Percentiles rank a stretch among this genome's conserved stretches.
Evolutionary conservation across 1,284 basidiomycete genomes (phyloP).

Genomic region (Agroathelia rolfsii): DNA sequence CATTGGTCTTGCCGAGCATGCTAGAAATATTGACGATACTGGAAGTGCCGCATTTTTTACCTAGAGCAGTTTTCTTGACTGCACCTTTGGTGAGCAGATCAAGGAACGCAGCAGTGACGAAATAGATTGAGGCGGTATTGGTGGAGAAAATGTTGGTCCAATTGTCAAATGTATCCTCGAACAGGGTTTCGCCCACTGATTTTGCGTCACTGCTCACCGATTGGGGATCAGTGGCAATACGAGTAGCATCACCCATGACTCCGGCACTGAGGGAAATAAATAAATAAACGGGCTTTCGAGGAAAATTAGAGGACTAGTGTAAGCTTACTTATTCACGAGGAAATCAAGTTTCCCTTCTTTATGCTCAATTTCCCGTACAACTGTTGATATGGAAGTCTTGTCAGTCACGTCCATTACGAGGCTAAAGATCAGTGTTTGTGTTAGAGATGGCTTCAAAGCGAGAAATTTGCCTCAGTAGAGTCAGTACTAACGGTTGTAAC

Average conservation of each 20-base stretch:
- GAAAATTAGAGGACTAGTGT: neutral
- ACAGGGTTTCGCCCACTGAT: conserved; percentile 14
- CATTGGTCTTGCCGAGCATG: conserved; percentile 17
- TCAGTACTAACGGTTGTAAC: too few species aligned
- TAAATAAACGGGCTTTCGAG: neutral
- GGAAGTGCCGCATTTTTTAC: conserved; percentile 14
- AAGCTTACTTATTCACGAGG: conserved; percentile 23
- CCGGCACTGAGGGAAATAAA: neutral
- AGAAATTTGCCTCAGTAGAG: conserved; percentile 6
- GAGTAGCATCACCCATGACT: conserved; percentile 18
- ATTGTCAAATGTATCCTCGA: conserved; percentile 19
- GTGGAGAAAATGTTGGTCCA: conserved; percentile 16
- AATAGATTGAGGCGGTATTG: conserved; percentile 22
- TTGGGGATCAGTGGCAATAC: conserved; percentile 24
- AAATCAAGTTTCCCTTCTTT: conserved; percentile 22
- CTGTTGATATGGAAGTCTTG: conserved; percentile 14
- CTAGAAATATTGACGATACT: conserved; percentile 25
- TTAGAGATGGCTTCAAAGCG: conserved; percentile 1
- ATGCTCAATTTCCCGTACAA: conserved; percentile 15
- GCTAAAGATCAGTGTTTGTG: too few species aligned
- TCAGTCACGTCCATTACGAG: conserved; percentile 22
- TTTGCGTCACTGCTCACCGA: neutral
- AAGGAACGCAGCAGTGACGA: conserved; percentile 23
- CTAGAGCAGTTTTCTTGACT: conserved; percentile 12
- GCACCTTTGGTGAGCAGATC: conserved; percentile 20